These are phyloP conservation scores for Phlebopus sp. DNA, from an alignment of 1,284 basidiomycete genomes.

Conservation along the genomic window DNA sequence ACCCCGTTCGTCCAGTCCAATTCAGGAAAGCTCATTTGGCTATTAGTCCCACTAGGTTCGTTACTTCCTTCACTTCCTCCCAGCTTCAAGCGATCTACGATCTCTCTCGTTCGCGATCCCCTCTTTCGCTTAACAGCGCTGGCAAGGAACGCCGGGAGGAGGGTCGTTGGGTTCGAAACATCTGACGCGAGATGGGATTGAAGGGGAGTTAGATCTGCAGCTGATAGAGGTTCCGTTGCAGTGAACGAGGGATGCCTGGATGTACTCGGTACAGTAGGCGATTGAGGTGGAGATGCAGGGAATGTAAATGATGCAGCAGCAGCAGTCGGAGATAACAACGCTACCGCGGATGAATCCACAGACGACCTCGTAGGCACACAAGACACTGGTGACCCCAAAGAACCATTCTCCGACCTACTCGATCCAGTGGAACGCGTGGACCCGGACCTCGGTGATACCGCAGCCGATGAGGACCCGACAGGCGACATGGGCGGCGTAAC, in stretches of 20 bases:
- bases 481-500: conserved; percentile 15
- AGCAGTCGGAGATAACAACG: not conserved
- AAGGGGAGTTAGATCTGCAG: no score
- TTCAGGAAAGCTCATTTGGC: conserved; percentile 11
- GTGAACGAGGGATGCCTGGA: no score
- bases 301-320: not conserved
- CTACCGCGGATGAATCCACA: no score
- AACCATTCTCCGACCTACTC: not conserved
- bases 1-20: conserved; percentile 13
- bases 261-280: no score
- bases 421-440: conserved; percentile 1
- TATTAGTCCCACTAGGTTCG: conserved; percentile 10
- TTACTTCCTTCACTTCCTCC: conserved; percentile 8
- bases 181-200: no score
- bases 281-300: not conserved
- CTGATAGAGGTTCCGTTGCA: no score
- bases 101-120: conserved; percentile 28
- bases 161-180: conserved; percentile 3
- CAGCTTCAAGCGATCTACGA: conserved; percentile 27
- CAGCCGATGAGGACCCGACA: conserved; percentile 18
- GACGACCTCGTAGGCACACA: no score
- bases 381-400: no score
- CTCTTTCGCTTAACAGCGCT: conserved; percentile 15
- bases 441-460: conserved; percentile 11
- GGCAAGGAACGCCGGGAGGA: conserved; percentile 11